Evolutionary conservation across 345 rosid species (phyloP).

Genomic region (Euphorbia lathyris): DNA sequence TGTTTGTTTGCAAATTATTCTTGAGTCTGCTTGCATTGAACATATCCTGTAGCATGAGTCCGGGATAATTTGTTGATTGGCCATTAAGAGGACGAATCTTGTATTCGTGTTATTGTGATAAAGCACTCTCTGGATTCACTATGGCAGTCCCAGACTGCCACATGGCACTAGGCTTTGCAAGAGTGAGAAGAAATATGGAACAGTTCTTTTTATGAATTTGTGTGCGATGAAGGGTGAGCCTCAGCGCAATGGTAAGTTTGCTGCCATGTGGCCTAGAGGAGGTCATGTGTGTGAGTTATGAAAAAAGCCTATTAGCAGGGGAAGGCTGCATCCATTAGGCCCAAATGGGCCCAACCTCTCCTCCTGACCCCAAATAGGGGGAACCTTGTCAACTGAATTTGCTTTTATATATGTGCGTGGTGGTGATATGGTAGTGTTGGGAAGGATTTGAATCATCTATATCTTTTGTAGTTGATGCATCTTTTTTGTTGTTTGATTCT

Average conservation of each 20-base stretch:
- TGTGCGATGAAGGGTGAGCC: too few relatives aligned
- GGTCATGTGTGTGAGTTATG: too few relatives aligned
- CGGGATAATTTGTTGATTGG: conserved; percentile 1
- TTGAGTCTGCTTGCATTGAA: neutral
- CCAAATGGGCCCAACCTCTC: too few relatives aligned
- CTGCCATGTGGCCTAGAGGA: too few relatives aligned
- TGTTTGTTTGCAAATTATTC: neutral
- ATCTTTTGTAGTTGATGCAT: neutral
- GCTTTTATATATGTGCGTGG: neutral
- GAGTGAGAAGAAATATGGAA: neutral
- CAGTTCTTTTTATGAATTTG: neutral
- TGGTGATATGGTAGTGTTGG: neutral
- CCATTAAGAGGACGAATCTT: neutral
- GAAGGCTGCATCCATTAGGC: too few relatives aligned
- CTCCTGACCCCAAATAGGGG: too few relatives aligned
- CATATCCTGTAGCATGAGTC: neutral
- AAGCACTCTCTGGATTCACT: neutral
- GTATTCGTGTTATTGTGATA: neutral
- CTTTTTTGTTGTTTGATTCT: conserved; percentile 1
- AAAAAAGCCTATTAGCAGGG: too few relatives aligned
- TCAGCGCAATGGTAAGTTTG: too few relatives aligned
- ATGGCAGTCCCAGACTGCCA: neutral
- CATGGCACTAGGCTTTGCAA: neutral
- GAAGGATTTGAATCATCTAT: neutral
- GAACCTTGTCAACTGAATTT: too few relatives aligned